Conservation (phyloP, 78 protist species). For the Pigoraptor vietnamica region DNA sequence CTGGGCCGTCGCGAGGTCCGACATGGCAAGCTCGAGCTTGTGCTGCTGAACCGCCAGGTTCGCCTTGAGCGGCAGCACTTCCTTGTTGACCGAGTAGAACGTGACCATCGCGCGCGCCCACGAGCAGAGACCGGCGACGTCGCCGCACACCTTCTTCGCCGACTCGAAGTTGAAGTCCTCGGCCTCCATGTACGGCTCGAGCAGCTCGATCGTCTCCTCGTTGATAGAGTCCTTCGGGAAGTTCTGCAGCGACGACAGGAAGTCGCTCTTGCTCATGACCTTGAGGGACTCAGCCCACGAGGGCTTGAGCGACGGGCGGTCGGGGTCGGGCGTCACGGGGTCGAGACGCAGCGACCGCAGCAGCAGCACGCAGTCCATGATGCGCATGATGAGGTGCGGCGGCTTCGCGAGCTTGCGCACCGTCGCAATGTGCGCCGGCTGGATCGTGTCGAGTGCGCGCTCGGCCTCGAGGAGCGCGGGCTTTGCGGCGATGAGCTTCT, state of each 20-base stretch:
- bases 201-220: constrained; percentile 81
- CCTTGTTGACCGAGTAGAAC: constrained; percentile 59
- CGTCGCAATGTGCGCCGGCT: constrained; percentile 60
- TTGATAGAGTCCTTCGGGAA: constrained; percentile 70
- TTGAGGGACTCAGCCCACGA: constrained; percentile 64
- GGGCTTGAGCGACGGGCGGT: constrained; percentile 14
- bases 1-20: constrained; percentile 41
- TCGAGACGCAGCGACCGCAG: constrained; percentile 8
- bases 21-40: constrained; percentile 43
- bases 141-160: constrained; percentile 51
- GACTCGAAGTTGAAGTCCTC: constrained; percentile 58
- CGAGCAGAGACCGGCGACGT: constrained; percentile 68
- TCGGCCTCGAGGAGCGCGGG: constrained; percentile 74
- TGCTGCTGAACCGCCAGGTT: not conserved
- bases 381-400: constrained; percentile 66
- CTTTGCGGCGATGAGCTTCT: constrained; percentile 59
- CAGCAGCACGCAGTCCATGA: constrained; percentile 77
- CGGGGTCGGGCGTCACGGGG: constrained; percentile 33
- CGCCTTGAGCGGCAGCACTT: constrained; percentile 60
- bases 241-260: constrained; percentile 31
- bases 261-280: constrained; percentile 21
- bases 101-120: constrained; percentile 68
- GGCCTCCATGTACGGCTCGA: constrained; percentile 66
- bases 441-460: constrained; percentile 59
- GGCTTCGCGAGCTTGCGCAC: constrained; percentile 59